Conservation (phyloP, 2,329 filamentous ascomycete genomes). For the Tetracladium maxilliforme region DNA sequence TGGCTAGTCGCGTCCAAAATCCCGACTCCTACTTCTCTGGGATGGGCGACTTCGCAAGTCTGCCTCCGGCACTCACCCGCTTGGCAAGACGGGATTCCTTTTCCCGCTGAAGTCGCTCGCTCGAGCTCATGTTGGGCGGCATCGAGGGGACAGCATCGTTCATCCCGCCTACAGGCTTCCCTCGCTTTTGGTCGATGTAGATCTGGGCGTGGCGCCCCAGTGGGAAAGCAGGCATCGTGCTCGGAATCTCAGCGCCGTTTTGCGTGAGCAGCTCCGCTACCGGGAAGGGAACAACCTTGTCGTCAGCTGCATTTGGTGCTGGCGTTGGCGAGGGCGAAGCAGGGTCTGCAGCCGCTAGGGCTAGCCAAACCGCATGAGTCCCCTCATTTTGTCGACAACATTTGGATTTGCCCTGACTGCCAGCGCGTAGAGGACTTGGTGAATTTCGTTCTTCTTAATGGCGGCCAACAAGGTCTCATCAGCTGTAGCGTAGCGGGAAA, state of each 20-base stretch:
- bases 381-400: conserved; percentile 67
- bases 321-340: conserved; percentile 49
- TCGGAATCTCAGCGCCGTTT: conserved; percentile 81
- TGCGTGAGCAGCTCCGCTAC: conserved; percentile 84
- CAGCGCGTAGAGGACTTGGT: conserved; percentile 81
- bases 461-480: conserved; percentile 84
- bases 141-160: conserved; percentile 46
- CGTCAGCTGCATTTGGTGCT: conserved; percentile 21
- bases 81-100: conserved; percentile 61
- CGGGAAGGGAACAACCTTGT: conserved; percentile 57
- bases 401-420: conserved; percentile 82
- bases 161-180: conserved; percentile 33
- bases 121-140: conserved; percentile 12
- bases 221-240: conserved; percentile 63
- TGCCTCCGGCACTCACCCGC: conserved; percentile 62
- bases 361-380: conserved; percentile 85
- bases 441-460: conserved; percentile 93
- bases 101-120: conserved; percentile 41
- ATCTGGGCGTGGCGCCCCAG: conserved; percentile 66
- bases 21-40: too few species aligned
- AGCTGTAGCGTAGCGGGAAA: conserved; percentile 62
- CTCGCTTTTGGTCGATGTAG: conserved; percentile 70
- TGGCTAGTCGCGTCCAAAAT: too few species aligned
- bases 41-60: too few species aligned
- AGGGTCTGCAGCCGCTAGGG: conserved; percentile 83